Conservation (phyloP, 768 basidiomycete species). For the Suillus clintonianus region DNA sequence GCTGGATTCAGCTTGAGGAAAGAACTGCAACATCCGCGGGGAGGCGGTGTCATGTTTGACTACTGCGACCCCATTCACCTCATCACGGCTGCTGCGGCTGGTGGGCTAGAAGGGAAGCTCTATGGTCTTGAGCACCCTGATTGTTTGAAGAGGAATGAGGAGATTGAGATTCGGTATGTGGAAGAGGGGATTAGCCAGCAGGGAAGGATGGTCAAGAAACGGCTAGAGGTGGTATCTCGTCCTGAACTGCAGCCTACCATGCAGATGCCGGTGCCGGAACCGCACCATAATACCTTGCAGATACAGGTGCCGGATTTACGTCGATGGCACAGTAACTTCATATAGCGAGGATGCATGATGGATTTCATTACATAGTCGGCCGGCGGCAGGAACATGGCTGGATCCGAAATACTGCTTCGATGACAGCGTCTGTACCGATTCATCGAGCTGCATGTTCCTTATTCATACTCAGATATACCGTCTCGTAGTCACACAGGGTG, state of each 20-base stretch:
- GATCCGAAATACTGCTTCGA: background rate
- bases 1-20: background rate
- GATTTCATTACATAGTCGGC: background rate
- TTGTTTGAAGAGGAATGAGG: slow-evolving; percentile 2
- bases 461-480: background rate
- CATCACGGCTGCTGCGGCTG: background rate
- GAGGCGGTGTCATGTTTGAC: background rate
- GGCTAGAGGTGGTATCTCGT: background rate
- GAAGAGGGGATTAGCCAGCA: background rate
- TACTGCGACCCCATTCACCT: background rate
- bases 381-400: background rate
- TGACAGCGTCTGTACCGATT: background rate
- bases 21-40: background rate
- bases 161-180: background rate
- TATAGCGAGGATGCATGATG: background rate
- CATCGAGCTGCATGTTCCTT: background rate
- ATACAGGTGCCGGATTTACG: background rate
- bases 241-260: background rate
- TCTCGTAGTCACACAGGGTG: background rate
- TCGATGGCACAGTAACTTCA: background rate
- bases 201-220: background rate
- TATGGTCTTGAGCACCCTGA: background rate
- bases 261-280: background rate
- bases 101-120: background rate
- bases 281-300: background rate